Evolutionary conservation across 1,284 basidiomycete species (phyloP).

Genomic region (Sanghuangporus sanghuang): DNA sequence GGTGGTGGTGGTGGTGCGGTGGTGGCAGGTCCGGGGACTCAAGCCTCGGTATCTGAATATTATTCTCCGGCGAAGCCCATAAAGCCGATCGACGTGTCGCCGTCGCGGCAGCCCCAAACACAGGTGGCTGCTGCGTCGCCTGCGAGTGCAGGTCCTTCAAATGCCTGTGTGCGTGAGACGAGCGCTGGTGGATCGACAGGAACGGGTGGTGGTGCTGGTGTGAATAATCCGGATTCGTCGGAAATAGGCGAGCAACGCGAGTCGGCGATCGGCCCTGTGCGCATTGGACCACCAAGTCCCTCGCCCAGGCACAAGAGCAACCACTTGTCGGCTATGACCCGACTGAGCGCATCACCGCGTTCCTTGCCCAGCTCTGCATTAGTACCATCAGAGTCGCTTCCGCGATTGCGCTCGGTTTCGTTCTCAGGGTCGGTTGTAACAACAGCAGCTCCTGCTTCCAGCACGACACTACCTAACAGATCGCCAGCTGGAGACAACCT

Average conservation of each 20-base stretch:
- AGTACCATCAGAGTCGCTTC: background rate
- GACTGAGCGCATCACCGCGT: background rate
- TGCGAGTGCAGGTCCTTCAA: background rate
- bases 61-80: background rate
- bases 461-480: background rate
- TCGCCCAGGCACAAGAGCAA: background rate
- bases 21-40: background rate
- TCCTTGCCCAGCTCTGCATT: background rate
- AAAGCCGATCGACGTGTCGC: background rate
- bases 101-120: background rate
- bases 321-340: background rate
- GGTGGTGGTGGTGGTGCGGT: background rate
- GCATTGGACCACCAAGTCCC: background rate
- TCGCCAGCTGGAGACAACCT: background rate
- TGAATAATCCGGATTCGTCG: background rate
- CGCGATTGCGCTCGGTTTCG: background rate
- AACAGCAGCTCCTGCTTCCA: background rate
- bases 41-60: background rate
- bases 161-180: background rate
- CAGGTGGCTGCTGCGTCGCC: background rate
- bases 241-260: background rate
- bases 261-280: background rate
- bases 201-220: background rate
- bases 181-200: background rate
- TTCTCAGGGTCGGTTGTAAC: background rate